Evolutionary conservation across 2,329 filamentous ascomycete genomes (phyloP), one percentile per base, ranked within the genome.

Genomic region (Onygena corvina): DNA sequence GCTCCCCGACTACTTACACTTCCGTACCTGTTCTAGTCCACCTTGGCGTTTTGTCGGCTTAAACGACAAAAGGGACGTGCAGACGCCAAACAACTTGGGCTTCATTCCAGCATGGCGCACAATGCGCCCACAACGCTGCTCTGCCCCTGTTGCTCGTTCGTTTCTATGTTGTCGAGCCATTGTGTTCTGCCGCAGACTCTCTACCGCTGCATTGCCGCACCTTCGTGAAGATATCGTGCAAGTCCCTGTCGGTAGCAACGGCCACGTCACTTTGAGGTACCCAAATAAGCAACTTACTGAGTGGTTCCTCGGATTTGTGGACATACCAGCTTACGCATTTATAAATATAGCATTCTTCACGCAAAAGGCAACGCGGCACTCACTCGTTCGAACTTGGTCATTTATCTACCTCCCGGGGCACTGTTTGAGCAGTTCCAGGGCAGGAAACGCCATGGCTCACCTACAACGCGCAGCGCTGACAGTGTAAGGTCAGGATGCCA

Each of bases 331-430:
- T 42, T 6, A 42, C 21, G 8, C n/a, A n/a, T n/a, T n/a, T 25
- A 4, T 27, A n/a, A 14, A n/a, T 25, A 23, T 34, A 53, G 52
- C 9, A 23, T 53, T n/a, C 14, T 53, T 2, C 27, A 47, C 18
- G 49, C 52, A 3, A 20, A n/a, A 16, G n/a, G 16, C 20, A 4
- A 35, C 8, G 5, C 49, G 7, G 7, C 20, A 2, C 12, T n/a
- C 9, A 12, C 7, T 21, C 46, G 45, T 8, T 56, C 57, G 21
- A 62, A 62, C 56, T 58, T 68, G 7, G 61, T 67, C 30, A 54
- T 69, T 29, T 61, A 64, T 36, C 59, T 69, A 4, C 66, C 65
- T n/a, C 56, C 61, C 12, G 66, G 65, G 9, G 63, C 65, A 20
- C 30, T 64, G 8, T 63, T 64, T 23, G 50, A 49, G 12, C 20